Conservation (phyloP, 1,139 yeast genomes). For the Suhomyces atakaporum region DNA sequence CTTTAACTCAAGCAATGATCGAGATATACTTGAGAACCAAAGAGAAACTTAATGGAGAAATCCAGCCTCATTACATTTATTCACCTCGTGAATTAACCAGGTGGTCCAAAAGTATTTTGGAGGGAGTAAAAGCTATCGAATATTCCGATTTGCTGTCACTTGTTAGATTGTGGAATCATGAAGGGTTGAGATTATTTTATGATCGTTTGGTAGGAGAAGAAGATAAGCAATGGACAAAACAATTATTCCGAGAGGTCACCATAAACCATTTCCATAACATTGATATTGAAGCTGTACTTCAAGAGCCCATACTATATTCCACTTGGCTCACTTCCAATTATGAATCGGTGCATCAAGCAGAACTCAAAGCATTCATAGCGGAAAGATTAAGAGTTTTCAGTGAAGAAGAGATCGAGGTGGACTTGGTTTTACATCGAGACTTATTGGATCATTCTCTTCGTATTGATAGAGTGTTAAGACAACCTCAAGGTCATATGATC, state of each 20-base stretch:
- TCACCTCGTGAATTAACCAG: constrained; percentile 93
- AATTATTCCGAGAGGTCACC: constrained; percentile 42
- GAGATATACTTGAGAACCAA: constrained; percentile 56
- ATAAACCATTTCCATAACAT: constrained; percentile 48
- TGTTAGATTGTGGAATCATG: constrained; percentile 77
- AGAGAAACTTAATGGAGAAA: constrained; percentile 33
- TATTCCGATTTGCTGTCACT: constrained; percentile 43
- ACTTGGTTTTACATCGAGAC: constrained; percentile 68
- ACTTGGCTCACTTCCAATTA: constrained; percentile 74
- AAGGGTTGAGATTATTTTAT: constrained; percentile 72
- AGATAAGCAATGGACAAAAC: constrained; percentile 57
- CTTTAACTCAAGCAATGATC: constrained; percentile 68
- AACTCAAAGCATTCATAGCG: constrained; percentile 54
- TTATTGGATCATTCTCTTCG: constrained; percentile 74
- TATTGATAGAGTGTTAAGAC: constrained; percentile 79
- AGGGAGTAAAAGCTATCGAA: constrained; percentile 48
- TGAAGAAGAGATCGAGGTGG: constrained; percentile 71
- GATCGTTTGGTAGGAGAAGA: constrained; percentile 60
- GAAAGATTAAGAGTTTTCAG: constrained; percentile 72
- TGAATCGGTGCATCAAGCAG: constrained; percentile 53
- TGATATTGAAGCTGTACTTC: constrained; percentile 36
- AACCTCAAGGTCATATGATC: constrained; percentile 88
- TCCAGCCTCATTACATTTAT: constrained; percentile 65
- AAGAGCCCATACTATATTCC: constrained; percentile 62
- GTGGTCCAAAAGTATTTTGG: constrained; percentile 79